These are phyloP conservation scores for Pichia sp. DNA, from an alignment of 1,139 yeast species.

Conservation along the genomic window DNA sequence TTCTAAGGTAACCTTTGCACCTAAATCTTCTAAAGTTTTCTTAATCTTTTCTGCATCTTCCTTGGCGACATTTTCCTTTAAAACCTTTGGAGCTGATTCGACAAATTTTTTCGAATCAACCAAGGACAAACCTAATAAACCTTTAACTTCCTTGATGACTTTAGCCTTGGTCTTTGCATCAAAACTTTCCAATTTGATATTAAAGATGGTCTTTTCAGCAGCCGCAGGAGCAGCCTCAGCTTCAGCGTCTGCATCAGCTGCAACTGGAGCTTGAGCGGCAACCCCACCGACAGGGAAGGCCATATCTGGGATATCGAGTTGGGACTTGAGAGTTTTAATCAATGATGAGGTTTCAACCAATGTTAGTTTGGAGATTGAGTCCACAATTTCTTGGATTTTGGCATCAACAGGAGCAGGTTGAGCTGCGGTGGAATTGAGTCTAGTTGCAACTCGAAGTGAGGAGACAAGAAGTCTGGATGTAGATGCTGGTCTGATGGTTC, in stretches of 20 bases:
- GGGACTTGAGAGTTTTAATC: slow-evolving; percentile 75
- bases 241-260: slow-evolving; percentile 55
- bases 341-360: slow-evolving; percentile 84
- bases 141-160: slow-evolving; percentile 94
- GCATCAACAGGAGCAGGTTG: slow-evolving; percentile 61
- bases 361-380: slow-evolving; percentile 82
- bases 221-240: slow-evolving; percentile 70
- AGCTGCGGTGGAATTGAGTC: neutral
- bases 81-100: slow-evolving; percentile 91
- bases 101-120: slow-evolving; percentile 98
- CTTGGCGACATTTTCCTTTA: slow-evolving; percentile 79
- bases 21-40: slow-evolving; percentile 85
- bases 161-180: slow-evolving; percentile 96
- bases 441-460: slow-evolving; percentile 9
- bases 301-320: slow-evolving; percentile 88
- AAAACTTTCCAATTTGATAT: slow-evolving; percentile 85
- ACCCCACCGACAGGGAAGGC: slow-evolving; percentile 57
- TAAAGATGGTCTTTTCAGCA: slow-evolving; percentile 87
- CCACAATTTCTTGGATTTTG: slow-evolving; percentile 80
- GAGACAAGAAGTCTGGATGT: slow-evolving; percentile 4
- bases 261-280: slow-evolving; percentile 49
- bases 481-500: slow-evolving; percentile 6
- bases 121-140: slow-evolving; percentile 81
- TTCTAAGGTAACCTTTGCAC: slow-evolving; percentile 88
- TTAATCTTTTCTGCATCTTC: slow-evolving; percentile 92